phyloP scores from a whole-genome alignment of 495 filamentous ascomycete genomes.

The Venustampulla echinocandica region DNA sequence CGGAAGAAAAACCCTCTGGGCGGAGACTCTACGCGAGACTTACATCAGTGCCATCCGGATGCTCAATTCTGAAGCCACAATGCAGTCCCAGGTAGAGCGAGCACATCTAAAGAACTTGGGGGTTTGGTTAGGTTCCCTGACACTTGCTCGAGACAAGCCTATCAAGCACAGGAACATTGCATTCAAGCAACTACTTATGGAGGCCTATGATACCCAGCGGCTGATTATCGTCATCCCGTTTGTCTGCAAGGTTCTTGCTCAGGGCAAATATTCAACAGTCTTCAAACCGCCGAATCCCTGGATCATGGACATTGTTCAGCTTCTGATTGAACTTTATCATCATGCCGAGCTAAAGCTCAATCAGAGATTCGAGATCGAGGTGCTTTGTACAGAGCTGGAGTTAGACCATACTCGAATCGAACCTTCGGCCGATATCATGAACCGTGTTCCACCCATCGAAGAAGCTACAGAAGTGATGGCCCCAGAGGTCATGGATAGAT shows the following conservation, averaged over 20 bases:
- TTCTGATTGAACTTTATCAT: constrained; percentile 87
- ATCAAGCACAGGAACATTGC: constrained; percentile 95
- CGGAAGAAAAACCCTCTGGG: constrained; percentile 66
- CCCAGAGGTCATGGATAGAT: constrained; percentile 65
- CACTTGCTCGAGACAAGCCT: constrained; percentile 87
- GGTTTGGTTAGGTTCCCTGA: constrained; percentile 87
- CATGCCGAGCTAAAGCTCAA: constrained; percentile 90
- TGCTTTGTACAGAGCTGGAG: constrained; percentile 85
- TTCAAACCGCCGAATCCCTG: constrained; percentile 95
- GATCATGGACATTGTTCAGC: constrained; percentile 85
- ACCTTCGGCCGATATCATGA: constrained; percentile 70
- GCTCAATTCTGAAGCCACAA: constrained; percentile 78
- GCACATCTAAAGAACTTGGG: constrained; percentile 85
- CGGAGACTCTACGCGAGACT: constrained; percentile 86
- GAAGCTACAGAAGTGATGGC: constrained; percentile 46
- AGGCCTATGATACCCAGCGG: constrained; percentile 83
- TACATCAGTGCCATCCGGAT: constrained; percentile 76
- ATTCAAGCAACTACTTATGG: constrained; percentile 88
- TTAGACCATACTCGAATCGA: constrained; percentile 81
- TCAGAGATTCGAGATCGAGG: constrained; percentile 96
- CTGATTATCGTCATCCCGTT: constrained; percentile 90
- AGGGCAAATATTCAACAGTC: constrained; percentile 74
- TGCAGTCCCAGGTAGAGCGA: constrained; percentile 71
- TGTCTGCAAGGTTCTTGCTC: constrained; percentile 84
- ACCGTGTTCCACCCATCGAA: constrained; percentile 52